Evolutionary conservation across 2,329 filamentous ascomycete genomes (phyloP), one percentile per base, ranked within the genome.

Genomic region (Zymoseptoria crescenta): DNA sequence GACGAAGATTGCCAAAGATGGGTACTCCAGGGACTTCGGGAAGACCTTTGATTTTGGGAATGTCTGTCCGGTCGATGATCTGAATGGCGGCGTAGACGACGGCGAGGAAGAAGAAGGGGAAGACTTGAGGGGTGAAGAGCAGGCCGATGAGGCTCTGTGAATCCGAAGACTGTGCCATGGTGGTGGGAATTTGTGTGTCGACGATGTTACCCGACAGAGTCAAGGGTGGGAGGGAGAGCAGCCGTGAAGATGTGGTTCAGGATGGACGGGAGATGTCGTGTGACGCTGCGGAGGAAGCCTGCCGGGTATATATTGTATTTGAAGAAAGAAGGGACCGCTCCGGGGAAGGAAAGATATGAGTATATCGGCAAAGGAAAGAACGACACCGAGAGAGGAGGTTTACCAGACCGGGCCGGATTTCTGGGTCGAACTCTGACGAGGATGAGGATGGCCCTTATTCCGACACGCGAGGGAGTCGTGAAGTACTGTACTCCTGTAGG

Each of bases 11-110:
- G 19, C 78, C 78, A 53, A 80, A 75, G 2, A 80, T 69, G 16
- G 78, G 78, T 0, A 77, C 69, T 10, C 77, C 77, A 5, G 77
- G 76, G 6, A 80, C 71, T 63, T 79, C 77, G 3, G 77, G 77
- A 1, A 80, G 63, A 27, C 73, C 73, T 61, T 79, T 79, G 68
- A 80, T 79, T 62, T 77, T 77, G 10, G 78, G 77, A 20, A 73
- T 73, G 59, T 80, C 77, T 4, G 78, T 80, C 7, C 70, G 71
- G 60, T 78, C 77, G 13, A 80, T 70, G 21, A 77, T 63, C 20
- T 72, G 74, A 58, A 77, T 69, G 6, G 74, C 58, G 52, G 76
- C 71, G 64, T 74, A 77, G 2, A 74, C 57, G 4, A 77, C 56
- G 21, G 77, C 70, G 6, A 76, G 66, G 49, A 75, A 67, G 56